Percentiles rank a stretch among this genome's conserved stretches.
Conservation (phyloP, 1,284 basidiomycete species). For the Trichosporon sp. region DNA sequence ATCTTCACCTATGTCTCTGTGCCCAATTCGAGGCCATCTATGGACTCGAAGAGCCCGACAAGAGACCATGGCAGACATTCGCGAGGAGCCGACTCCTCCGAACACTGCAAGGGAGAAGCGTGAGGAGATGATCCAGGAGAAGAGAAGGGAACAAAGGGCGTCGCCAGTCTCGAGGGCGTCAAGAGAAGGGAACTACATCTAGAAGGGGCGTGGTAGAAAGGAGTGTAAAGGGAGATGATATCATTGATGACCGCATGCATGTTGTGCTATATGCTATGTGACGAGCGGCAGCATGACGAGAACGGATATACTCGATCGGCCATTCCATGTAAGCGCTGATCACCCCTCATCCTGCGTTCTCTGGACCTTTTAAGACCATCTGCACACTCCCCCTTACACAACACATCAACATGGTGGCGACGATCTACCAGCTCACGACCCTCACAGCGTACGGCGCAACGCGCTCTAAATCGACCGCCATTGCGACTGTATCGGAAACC, state of each 20-base stretch:
- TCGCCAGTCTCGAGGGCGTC: neutral
- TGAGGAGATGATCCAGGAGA: neutral
- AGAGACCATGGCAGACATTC: neutral
- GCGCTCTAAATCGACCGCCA: neutral
- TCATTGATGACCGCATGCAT: neutral
- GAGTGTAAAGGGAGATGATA: neutral
- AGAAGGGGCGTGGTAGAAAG: neutral
- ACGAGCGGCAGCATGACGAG: neutral
- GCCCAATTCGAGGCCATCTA: neutral
- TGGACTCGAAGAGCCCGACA: neutral
- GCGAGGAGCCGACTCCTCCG: too few species aligned
- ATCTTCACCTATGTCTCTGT: neutral
- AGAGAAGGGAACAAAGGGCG: neutral
- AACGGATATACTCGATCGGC: neutral
- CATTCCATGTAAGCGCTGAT: neutral
- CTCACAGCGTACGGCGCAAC: neutral
- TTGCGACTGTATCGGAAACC: neutral
- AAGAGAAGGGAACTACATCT: neutral
- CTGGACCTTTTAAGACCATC: neutral
- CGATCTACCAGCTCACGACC: neutral
- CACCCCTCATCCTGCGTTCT: too few species aligned
- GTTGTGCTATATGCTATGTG: neutral
- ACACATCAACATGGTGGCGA: neutral
- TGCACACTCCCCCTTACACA: neutral
- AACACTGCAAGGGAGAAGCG: neutral